phyloP scores from a whole-genome alignment of 2,329 filamentous ascomycete genomes.

The Corynespora cassiicola region DNA sequence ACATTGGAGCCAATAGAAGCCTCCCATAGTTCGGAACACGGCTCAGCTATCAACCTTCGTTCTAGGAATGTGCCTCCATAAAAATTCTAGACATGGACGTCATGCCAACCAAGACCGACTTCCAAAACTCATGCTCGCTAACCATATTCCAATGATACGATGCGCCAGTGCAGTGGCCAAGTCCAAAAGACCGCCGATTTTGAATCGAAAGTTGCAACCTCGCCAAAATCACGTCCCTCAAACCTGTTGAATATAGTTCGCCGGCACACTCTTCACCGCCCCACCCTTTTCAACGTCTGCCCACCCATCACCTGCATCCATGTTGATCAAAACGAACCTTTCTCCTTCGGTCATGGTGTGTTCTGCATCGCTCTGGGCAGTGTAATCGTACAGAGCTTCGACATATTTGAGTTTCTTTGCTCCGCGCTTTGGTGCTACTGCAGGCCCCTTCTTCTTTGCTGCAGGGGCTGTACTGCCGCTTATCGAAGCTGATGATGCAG shows the following conservation, averaged over 20 bases:
- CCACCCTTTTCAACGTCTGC: constrained; percentile 94
- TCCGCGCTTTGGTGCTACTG: constrained; percentile 86
- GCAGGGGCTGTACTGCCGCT: constrained; percentile 52
- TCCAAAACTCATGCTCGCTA: too few species aligned
- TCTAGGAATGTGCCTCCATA: too few species aligned
- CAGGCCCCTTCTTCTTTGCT: constrained; percentile 86
- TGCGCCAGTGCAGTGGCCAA: too few species aligned
- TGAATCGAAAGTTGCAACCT: constrained; percentile 2
- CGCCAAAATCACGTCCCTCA: constrained; percentile 39
- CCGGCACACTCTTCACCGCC: constrained; percentile 85
- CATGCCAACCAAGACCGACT: too few species aligned
- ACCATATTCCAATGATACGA: too few species aligned
- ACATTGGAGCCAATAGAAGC: too few species aligned
- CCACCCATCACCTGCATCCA: constrained; percentile 94
- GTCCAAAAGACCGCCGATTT: too few species aligned
- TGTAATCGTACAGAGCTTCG: constrained; percentile 91
- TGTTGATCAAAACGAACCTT: constrained; percentile 85
- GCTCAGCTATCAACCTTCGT: too few species aligned
- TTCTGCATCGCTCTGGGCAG: constrained; percentile 83
- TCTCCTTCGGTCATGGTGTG: constrained; percentile 92
- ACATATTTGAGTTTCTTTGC: constrained; percentile 95
- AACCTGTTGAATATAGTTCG: constrained; percentile 86
- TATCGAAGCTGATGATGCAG: constrained; percentile 78
- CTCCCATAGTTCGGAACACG: too few species aligned
- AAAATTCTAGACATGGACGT: too few species aligned